Evolutionary conservation across 768 basidiomycete genomes (phyloP).

Genomic region (Pleurotus salmoneostramineus): DNA sequence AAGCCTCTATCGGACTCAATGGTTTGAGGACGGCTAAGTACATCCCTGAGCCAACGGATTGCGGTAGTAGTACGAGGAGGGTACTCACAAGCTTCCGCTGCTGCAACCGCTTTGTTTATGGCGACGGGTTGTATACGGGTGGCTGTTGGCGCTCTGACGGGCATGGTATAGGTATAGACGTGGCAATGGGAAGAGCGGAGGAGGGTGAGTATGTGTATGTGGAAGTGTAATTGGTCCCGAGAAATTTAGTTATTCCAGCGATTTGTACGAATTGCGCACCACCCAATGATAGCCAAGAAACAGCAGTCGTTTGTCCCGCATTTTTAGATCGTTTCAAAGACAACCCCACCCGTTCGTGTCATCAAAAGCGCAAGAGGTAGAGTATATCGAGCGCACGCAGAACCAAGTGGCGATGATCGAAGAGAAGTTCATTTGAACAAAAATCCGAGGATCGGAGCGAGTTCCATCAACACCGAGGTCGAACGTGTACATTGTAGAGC

Average conservation of each 20-base stretch:
- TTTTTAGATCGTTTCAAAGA: not conserved
- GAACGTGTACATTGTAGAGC: not conserved
- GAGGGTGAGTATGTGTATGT: too few relatives aligned
- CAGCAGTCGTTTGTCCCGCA: not conserved
- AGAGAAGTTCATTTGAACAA: not conserved
- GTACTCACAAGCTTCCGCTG: not conserved
- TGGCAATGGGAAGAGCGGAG: not conserved
- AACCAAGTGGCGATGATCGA: not conserved
- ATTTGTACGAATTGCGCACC: not conserved
- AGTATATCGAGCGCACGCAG: not conserved
- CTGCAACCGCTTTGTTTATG: not conserved
- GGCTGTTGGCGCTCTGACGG: conserved; percentile 1
- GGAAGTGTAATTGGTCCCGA: conserved; percentile 1
- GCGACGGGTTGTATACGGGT: conserved; percentile 3
- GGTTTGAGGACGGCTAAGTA: conserved; percentile 11
- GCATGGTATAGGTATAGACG: not conserved
- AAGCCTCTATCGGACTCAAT: conserved; percentile 61
- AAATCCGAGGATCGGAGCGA: not conserved
- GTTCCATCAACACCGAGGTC: not conserved
- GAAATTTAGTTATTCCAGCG: not conserved
- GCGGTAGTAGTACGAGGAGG: not conserved
- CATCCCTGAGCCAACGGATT: too few relatives aligned
- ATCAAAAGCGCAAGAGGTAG: not conserved
- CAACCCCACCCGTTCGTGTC: not conserved
- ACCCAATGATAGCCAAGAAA: not conserved